These are phyloP conservation scores for Mycosphaerella sp. DNA, from an alignment of 2,329 filamentous ascomycete genomes.

Conservation along the genomic window DNA sequence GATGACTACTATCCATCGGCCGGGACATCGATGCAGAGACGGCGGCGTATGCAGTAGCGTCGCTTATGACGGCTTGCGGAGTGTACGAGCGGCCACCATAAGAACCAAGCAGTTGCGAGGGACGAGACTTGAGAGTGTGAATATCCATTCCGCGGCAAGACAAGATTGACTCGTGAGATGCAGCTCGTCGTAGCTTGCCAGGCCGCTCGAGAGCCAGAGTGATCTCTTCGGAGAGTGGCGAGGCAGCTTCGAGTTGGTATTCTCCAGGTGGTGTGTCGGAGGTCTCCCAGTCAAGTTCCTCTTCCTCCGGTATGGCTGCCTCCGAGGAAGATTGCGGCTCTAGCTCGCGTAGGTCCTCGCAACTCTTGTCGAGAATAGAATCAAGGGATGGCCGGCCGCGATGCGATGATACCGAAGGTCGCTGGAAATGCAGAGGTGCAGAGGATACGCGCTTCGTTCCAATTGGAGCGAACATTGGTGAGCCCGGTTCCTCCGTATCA, in stretches of 20 bases:
- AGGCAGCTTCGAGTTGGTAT: conserved; percentile 13
- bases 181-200: conserved; percentile 53
- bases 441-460: conserved; percentile 55
- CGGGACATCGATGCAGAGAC: conserved; percentile 38
- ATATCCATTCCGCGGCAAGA: conserved; percentile 86
- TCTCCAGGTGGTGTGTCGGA: conserved; percentile 14
- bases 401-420: conserved; percentile 15
- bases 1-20: conserved; percentile 26
- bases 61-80: conserved; percentile 41
- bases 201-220: conserved; percentile 29
- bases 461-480: conserved; percentile 58
- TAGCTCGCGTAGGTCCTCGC: conserved; percentile 25
- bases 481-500: conserved; percentile 54
- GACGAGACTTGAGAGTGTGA: conserved; percentile 63
- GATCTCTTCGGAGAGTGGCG: conserved; percentile 26
- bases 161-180: conserved; percentile 83
- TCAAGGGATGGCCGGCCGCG: conserved; percentile 24
- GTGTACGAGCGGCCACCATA: conserved; percentile 45
- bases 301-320: conserved; percentile 29
- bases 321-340: conserved; percentile 17
- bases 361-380: conserved; percentile 29
- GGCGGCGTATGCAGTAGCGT: conserved; percentile 31
- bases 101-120: conserved; percentile 63
- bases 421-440: conserved; percentile 24
- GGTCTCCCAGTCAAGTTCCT: conserved; percentile 28